Evolutionary conservation across 345 rosid genomes (phyloP), one percentile per base, ranked within the genome.

Genomic region (Pistacia vera): DNA sequence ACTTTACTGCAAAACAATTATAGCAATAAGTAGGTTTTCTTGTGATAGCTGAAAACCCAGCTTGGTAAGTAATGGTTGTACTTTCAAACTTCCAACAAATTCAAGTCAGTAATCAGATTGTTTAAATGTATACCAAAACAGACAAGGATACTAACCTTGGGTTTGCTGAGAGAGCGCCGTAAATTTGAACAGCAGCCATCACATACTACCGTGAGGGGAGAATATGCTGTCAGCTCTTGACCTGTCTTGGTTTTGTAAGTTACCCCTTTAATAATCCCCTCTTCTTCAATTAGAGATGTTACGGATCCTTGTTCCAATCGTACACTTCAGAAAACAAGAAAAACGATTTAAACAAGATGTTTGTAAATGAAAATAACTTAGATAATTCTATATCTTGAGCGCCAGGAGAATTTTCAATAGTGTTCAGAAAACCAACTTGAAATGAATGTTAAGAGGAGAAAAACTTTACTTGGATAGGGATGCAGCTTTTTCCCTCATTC

Each of bases 291-390:
- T 17, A 49, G 71, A 68, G 38, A 68, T 7, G 59, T 68, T 17
- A 68, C 71, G 7, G 59, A 49, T 68, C 71, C 71, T 51, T 51
- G 58, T 30, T 68, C 71, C 59, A 68, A 68, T 49, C 41, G 14
- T 68, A 68, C 71, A 68, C 71, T 68, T 16, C 8, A 67, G 14
- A 67, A 6, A 12, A 46, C 11, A 49, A 4, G 6, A 13, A 6
- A 41, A 41, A 41, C 5, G 46, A 41, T 41, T 41, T 41, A 41
- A 41, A 41, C 46, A 6, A 4, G 46, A 41, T 41, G 7, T 41
- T 41, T 4, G 46, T 41, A 41, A 28, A n/a, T n/a, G n/a, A n/a
- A n/a, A 41, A 36, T 36, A 28, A 28, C 30, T 28, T 28, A 28
- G 30, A 28, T 28, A 28, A 28, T 28, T 28, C 30, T 2, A 2